These are phyloP conservation scores for Stylosanthes scabra DNA, from an alignment of 331 rosid species.

Conservation along the genomic window DNA sequence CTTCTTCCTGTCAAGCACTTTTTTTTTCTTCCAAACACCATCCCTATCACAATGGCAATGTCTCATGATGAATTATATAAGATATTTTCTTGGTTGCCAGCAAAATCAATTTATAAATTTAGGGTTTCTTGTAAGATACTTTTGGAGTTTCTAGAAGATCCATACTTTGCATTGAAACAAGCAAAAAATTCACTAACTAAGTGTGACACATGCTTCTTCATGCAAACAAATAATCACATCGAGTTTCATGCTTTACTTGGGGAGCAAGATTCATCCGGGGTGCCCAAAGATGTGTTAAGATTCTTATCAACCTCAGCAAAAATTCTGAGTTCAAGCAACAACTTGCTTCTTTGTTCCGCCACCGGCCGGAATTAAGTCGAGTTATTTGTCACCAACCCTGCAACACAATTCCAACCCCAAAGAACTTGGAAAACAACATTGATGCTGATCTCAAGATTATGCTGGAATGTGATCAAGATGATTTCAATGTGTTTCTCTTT, in stretches of 20 bases:
- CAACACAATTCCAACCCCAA: neutral
- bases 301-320: neutral
- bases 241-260: too few relatives aligned
- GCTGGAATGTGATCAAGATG: neutral
- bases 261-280: too few relatives aligned
- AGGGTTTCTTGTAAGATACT: neutral
- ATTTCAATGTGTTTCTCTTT: neutral
- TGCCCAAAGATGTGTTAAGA: too few relatives aligned
- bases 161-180: neutral
- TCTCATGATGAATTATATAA: neutral
- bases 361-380: neutral
- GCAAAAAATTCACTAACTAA: neutral
- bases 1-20: neutral
- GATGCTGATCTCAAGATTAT: neutral
- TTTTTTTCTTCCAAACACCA: neutral
- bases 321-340: slow-evolving; percentile 7
- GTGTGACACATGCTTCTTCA: neutral
- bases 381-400: slow-evolving; percentile 1
- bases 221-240: neutral
- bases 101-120: neutral
- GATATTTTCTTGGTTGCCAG: slow-evolving; percentile 11
- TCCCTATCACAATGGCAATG: neutral
- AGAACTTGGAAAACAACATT: rapidly evolving
- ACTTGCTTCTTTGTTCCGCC: neutral
- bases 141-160: neutral